These are phyloP conservation scores for Eucalyptus curtisii DNA, from an alignment of 345 rosid genomes.

Conservation along the genomic window DNA sequence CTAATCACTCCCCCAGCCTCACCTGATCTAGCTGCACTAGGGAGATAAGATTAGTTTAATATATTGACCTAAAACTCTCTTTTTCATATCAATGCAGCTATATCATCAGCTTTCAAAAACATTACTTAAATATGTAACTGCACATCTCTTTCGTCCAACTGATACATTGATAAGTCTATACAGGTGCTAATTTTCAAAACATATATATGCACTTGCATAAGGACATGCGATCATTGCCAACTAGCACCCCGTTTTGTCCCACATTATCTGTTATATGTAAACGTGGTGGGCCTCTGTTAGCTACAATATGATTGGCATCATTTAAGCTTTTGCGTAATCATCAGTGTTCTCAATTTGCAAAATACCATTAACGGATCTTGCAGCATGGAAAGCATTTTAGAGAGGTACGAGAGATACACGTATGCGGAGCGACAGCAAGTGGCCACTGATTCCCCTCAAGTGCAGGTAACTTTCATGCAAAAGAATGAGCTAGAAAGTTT, in stretches of 20 bases:
- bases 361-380: background rate
- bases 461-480: background rate
- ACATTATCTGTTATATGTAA: background rate
- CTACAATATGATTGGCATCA: background rate
- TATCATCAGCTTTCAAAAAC: background rate
- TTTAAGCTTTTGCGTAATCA: background rate
- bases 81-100: background rate
- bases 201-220: background rate
- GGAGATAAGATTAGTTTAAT: background rate
- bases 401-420: slow-evolving; percentile 49
- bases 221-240: background rate
- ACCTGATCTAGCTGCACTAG: background rate
- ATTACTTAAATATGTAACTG: background rate
- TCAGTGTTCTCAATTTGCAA: background rate
- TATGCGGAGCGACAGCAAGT: slow-evolving; percentile 22
- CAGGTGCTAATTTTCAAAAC: background rate
- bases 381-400: slow-evolving; percentile 73
- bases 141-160: background rate
- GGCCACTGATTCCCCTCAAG: slow-evolving; percentile 23
- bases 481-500: background rate
- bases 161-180: background rate
- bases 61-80: background rate
- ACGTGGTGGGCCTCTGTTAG: background rate
- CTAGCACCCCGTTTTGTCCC: background rate
- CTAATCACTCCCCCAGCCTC: background rate